Evolutionary conservation across 768 basidiomycete genomes (phyloP).

Genomic region (Collybiopsis confluens): DNA sequence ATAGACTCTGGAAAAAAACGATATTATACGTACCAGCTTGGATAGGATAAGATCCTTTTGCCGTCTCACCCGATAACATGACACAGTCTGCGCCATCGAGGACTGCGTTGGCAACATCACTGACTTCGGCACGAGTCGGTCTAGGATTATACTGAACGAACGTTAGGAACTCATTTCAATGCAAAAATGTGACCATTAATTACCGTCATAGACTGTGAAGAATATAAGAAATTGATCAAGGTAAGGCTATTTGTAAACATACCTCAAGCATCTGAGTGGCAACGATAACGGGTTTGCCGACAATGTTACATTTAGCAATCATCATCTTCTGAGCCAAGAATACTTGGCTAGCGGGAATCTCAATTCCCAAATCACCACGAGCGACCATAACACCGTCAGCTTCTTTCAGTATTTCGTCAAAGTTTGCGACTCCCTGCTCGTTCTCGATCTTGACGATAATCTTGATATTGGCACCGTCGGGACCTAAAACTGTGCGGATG

Average conservation of each 20-base stretch:
- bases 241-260: constrained; percentile 13
- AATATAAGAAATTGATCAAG: constrained; percentile 11
- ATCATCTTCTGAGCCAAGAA: constrained; percentile 99
- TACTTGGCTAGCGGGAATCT: constrained; percentile 98
- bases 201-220: constrained; percentile 87
- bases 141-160: constrained; percentile 84
- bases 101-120: constrained; percentile 98
- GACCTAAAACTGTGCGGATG: constrained; percentile 90
- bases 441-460: constrained; percentile 99
- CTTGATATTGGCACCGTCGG: constrained; percentile 94
- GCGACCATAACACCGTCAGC: constrained; percentile 99
- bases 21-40: constrained; percentile 67
- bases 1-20: background rate
- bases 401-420: constrained; percentile 95
- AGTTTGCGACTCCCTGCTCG: constrained; percentile 97
- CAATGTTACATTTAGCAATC: constrained; percentile 98
- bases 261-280: constrained; percentile 99
- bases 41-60: constrained; percentile 95
- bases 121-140: constrained; percentile 97
- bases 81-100: constrained; percentile 99
- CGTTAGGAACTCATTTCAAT: constrained; percentile 8
- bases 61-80: constrained; percentile 99
- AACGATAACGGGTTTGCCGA: constrained; percentile 96
- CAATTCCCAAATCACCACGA: constrained; percentile 98
- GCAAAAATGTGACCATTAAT: constrained; percentile 15